Percentiles rank a stretch among this genome's conserved stretches.
These are phyloP conservation scores for Backusella sp. DNA, from an alignment of 192 early-diverging fungal genomes.

Conservation along the genomic window DNA sequence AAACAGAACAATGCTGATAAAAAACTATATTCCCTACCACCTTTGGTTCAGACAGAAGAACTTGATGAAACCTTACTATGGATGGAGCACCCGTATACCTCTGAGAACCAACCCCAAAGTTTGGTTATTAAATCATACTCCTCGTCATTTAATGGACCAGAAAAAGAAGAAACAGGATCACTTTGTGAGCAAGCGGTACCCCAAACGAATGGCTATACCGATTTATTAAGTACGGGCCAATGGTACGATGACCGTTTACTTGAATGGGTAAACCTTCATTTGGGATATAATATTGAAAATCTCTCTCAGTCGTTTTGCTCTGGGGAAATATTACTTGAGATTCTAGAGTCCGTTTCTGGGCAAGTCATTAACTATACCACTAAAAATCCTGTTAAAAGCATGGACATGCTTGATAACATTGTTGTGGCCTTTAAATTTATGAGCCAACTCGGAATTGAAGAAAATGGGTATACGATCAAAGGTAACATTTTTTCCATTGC, in stretches of 20 bases:
- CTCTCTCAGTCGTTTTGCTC: neutral
- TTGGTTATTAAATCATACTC: neutral
- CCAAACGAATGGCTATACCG: neutral
- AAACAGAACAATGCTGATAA: neutral
- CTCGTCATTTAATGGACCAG: neutral
- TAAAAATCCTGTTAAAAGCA: neutral
- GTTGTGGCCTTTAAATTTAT: neutral
- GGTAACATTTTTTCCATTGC: neutral
- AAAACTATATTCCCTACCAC: neutral
- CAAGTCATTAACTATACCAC: neutral
- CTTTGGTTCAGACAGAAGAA: neutral
- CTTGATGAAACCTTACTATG: slow-evolving; percentile 2
- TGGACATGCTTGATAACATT: neutral
- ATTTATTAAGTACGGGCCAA: neutral
- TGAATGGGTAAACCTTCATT: neutral
- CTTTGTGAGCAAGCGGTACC: neutral
- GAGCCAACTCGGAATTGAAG: neutral
- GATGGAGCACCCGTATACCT: neutral
- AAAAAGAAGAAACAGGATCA: neutral
- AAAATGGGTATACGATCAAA: neutral
- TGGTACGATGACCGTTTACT: neutral
- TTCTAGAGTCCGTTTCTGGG: neutral
- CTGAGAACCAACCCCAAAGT: neutral
- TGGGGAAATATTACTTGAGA: neutral
- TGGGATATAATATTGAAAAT: neutral